Conservation (phyloP, 495 filamentous ascomycete genomes). For the Aspergillus avenaceus region DNA sequence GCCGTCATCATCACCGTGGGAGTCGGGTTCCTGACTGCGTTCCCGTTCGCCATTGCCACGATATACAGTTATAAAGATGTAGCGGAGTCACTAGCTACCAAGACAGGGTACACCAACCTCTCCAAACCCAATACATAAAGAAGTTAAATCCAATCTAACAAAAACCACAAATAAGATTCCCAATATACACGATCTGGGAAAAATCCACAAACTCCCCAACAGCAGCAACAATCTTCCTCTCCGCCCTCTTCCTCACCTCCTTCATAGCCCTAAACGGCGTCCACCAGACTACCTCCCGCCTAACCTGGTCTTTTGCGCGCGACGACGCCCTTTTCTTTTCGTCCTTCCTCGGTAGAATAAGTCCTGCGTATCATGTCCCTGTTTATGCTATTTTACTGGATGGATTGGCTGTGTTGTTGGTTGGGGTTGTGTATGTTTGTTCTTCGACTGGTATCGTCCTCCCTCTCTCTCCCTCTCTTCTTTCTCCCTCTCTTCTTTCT, state of each 20-base stretch:
- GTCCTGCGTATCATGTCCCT: conserved; percentile 20
- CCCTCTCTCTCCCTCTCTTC: not conserved
- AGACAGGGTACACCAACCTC: conserved; percentile 17
- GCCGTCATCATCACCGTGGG: conserved; percentile 27
- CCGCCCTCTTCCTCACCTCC: conserved; percentile 23
- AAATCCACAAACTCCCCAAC: conserved; percentile 27
- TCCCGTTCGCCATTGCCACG: conserved; percentile 27
- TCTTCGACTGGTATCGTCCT: conserved; percentile 21
- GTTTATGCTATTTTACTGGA: conserved; percentile 22
- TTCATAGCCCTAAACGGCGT: conserved; percentile 30
- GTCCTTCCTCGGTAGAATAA: conserved; percentile 11
- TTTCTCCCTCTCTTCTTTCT: conserved; percentile 2
- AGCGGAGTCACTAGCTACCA: conserved; percentile 15
- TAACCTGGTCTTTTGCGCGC: conserved; percentile 43
- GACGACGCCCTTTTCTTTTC: conserved; percentile 32
- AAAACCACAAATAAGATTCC: conserved; percentile 19
- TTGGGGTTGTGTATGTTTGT: conserved; percentile 27
- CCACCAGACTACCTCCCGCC: conserved; percentile 37
- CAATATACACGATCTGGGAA: conserved; percentile 28
- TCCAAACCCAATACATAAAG: too few relatives aligned
- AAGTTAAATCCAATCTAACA: conserved; percentile 6
- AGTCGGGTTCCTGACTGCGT: conserved; percentile 29
- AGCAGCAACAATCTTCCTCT: conserved; percentile 29
- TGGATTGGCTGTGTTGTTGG: conserved; percentile 17
- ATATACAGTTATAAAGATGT: conserved; percentile 27